Conservation (phyloP, 2,329 filamentous ascomycete species). For the Setomelanomma holmii region DNA sequence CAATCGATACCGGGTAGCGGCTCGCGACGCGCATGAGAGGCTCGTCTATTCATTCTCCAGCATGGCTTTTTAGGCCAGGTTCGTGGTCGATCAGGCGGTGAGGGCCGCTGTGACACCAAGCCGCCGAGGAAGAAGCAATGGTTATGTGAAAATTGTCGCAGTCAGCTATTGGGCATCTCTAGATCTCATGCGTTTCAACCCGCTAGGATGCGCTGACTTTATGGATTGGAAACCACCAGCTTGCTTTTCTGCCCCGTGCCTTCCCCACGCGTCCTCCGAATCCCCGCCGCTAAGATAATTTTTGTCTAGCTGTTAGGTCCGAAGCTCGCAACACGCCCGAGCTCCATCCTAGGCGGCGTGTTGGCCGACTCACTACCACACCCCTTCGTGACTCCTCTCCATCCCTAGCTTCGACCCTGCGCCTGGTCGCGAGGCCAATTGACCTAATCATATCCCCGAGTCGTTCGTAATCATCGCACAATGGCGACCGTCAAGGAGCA, state of each 20-base stretch:
- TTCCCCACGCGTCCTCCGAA: constrained; percentile 43
- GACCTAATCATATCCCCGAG: constrained; percentile 21
- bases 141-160: constrained; percentile 3
- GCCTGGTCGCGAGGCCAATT: constrained; percentile 34
- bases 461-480: constrained; percentile 19
- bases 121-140: constrained; percentile 9
- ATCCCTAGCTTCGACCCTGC: constrained; percentile 19
- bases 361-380: constrained; percentile 30
- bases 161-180: constrained; percentile 7
- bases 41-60: constrained; percentile 10
- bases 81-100: constrained; percentile 20
- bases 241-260: constrained; percentile 17
- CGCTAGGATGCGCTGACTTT: not conserved
- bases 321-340: constrained; percentile 33
- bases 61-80: constrained; percentile 6
- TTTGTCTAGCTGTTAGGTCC: constrained; percentile 30
- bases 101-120: constrained; percentile 7
- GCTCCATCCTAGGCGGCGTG: constrained; percentile 26
- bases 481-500: constrained; percentile 73
- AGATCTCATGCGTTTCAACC: not conserved
- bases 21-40: constrained; percentile 16
- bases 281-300: constrained; percentile 31
- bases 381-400: constrained; percentile 16
- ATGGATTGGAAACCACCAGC: constrained; percentile 3
- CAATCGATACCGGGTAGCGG: constrained; percentile 20